Base-by-base conservation (phyloP, 73 alveolate species). In the Paraurostyla sp. region DNA sequence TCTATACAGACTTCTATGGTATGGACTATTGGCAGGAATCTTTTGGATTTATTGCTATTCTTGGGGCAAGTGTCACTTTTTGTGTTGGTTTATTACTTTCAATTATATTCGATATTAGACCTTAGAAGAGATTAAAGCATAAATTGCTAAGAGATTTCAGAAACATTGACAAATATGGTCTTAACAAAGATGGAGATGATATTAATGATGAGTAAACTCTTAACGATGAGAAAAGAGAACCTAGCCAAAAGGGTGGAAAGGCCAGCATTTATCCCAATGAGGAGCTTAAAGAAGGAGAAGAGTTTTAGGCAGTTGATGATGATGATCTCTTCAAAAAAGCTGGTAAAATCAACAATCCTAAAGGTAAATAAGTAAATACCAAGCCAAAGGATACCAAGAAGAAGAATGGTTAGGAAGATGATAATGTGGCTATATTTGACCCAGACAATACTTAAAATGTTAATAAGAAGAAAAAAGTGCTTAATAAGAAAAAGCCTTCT, bases 21-120 rank as follows among this genome's bases (percentile, higher is more conserved):
- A 69, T 81, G 63, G 16, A 81, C 33, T 59, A 27, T 43, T 81
- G 91, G 91, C 33, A 52, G 63, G 68, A 81, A 0, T 81, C 91
- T 4, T 58, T 81, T 32, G 91, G 91, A n/a, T 45, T 58, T 42
- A 81, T 56, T 20, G 83, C 51, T n/a, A 83, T 81, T 3, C 18
- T 81, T 0, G 91, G 71, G 1, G 71, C 62, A 16, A 3, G 40
- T 22, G 48, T 57, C 0, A 29, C 42, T 2, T 81, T 27, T 50
- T 40, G 27, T 36, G 13, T 81, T 32, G 62, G 69, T 30, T 9
- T 81, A 18, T 7, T 81, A 2, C 13, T 81, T 3, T 20, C 52
- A 11, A 40, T 52, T 22, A 23, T 81, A 43, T n/a, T 81, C 4
- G 91, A 81, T 36, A 42, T 43, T 29, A 73, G 38, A 27, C 86